Evolutionary conservation across 176 grass and related monocot genomes (phyloP), one percentile per base, ranked within the genome.

Genomic region (Cenchrus americanus): DNA sequence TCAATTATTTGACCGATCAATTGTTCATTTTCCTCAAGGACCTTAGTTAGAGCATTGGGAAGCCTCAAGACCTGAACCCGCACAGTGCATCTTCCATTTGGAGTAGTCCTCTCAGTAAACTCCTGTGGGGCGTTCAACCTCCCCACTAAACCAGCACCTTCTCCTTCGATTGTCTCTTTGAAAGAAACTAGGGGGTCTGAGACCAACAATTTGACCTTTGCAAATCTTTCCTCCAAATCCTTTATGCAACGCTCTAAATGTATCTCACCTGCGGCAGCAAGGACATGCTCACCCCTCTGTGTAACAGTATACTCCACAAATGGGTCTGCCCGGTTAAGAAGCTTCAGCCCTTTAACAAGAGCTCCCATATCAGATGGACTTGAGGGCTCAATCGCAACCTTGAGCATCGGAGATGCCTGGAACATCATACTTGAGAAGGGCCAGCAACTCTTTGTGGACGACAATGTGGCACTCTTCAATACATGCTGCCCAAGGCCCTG

Each of bases 391-490:
- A 98, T 80, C 14, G 95, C 90, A 64, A 98, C 95, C 84, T 92
- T 94, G 81, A 98, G 95, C 26, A 90, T 93, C 6, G 95, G 95
- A 76, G 92, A 67, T 34, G 94, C 92, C 81, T 98, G 92, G 84
- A 98, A 98, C 87, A 89, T 86, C 95, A 98, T 93, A 83, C 95
- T 95, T 4, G 92, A 93, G 72, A 98, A 93, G 47, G 95, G 92
- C 87, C 89, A 98, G 75, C 91, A 93, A 82, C 87, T 87, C 90
- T 73, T 94, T 0, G 82, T 88, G 12, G 90, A 94, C 1, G 92
- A 94, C 46, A 98, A 79, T 62, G 95, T 98, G 14, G 95, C 95
- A 10, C 88, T 98, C 91, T 98, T 98, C 78, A 98, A 87, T 76
- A 98, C 79, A 59, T 88, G 82, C 48, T 95, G 85, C n/a, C 88